These are phyloP conservation scores for Poa annua DNA, from an alignment of 176 grass and related monocot genomes.

Conservation along the genomic window DNA sequence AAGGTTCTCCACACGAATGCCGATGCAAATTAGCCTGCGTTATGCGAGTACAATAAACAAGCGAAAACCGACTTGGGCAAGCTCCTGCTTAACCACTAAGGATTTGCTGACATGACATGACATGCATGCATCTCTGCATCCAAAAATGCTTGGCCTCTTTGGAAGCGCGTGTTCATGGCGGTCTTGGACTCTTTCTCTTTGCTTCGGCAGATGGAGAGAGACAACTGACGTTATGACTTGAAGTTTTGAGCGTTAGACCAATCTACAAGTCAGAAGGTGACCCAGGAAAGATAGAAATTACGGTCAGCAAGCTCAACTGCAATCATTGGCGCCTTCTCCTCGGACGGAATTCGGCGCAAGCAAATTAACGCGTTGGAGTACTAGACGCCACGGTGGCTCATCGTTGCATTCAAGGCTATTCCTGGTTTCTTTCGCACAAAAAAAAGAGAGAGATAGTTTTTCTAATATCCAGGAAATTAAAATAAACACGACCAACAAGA, in stretches of 20 bases:
- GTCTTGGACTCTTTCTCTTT: background rate
- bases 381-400: background rate
- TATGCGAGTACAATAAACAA: background rate
- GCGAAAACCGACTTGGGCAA: constrained; percentile 19
- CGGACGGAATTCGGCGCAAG: background rate
- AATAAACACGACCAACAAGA: background rate
- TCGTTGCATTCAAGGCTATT: background rate
- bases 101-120: background rate
- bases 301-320: background rate
- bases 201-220: background rate
- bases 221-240: background rate
- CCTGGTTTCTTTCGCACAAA: background rate
- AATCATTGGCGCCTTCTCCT: background rate
- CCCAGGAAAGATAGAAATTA: background rate
- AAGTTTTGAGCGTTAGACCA: constrained; percentile 12
- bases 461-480: background rate
- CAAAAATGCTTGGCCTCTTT: background rate
- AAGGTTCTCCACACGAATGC: background rate
- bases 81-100: constrained; percentile 36
- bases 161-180: background rate
- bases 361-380: background rate
- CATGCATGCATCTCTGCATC: background rate
- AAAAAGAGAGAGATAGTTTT: background rate
- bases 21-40: background rate
- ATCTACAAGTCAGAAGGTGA: background rate